Conservation (phyloP, 2,329 filamentous ascomycete species). For the Talaromyces funiculosus region DNA sequence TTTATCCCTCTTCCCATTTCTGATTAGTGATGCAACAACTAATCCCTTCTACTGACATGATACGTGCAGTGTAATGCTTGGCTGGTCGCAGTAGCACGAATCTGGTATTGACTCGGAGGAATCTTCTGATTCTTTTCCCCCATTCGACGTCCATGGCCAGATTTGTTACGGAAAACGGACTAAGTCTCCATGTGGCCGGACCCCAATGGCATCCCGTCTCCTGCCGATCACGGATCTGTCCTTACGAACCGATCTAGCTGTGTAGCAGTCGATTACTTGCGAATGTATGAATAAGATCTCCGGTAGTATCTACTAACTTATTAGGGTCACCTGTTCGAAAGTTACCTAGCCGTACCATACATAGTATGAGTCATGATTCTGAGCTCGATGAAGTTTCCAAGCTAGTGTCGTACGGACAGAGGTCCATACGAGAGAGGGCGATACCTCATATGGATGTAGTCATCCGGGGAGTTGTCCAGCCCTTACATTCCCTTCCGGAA, state of each 20-base stretch:
- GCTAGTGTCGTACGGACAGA: neutral
- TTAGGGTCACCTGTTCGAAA: too few relatives aligned
- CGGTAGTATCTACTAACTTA: neutral
- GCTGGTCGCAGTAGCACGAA: neutral
- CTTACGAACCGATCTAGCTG: neutral
- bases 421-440: neutral
- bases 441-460: neutral
- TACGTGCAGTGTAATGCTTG: neutral
- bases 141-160: neutral
- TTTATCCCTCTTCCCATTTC: neutral
- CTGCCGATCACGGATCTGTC: neutral
- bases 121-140: neutral
- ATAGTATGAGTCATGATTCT: too few relatives aligned
- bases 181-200: neutral
- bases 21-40: neutral
- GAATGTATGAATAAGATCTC: neutral
- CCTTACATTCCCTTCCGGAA: neutral
- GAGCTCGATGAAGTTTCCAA: neutral
- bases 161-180: neutral
- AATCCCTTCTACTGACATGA: neutral
- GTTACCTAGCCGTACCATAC: too few relatives aligned
- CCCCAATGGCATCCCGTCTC: neutral
- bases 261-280: neutral
- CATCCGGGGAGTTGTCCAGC: neutral
- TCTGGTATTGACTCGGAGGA: neutral